Base-by-base conservation (phyloP, 2,329 filamentous ascomycete species). In the Drechmeria coniospora region DNA sequence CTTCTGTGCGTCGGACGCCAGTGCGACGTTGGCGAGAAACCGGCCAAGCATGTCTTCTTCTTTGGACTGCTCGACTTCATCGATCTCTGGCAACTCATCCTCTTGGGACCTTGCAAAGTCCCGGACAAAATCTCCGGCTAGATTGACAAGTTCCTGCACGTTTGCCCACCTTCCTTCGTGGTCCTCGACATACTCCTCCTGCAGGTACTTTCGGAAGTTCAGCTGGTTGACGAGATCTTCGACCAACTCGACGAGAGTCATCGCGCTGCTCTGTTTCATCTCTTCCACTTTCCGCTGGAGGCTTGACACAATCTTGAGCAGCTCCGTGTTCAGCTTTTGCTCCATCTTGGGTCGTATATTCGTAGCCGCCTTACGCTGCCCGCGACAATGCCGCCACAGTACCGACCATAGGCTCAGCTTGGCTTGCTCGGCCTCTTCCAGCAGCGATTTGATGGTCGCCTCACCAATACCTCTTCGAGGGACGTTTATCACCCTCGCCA, bases 21-120 rank as follows among this genome's bases (percentile, higher is more conserved):
- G 57, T 1, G 83, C 74, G 8, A 94, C 76, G 41, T 93, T 94
- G 8, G 83, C 76, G n/a, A 98, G 61, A 40, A 95, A 95, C 8
- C 69, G 70, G 3, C 79, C 74, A 1, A 94, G 61, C 4, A 64
- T 43, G 29, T 63, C 62, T 2, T 72, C 61, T 31, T 82, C 79
- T 32, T 71, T 68, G 1, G 61, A 55, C 33, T 92, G 82, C 26
- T 76, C 62, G 3, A 84, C 39, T 1, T 74, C 76, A 10, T 87
- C 77, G 10, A 94, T 68, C 15, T 67, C 58, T 0, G 84, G 71
- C 3, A 77, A 59, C 5, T 52, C 45, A 13, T 76, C 70, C 18
- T 74, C 63, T 3, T 67, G 61, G 3, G 46, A 37, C 10, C 54
- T 45, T 4, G 43, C 54, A 34, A 49, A 48, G 29, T 56, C 61